Evolutionary conservation across 129 eudicot genomes (phyloP).

Genomic region (Deinandra increscens): DNA sequence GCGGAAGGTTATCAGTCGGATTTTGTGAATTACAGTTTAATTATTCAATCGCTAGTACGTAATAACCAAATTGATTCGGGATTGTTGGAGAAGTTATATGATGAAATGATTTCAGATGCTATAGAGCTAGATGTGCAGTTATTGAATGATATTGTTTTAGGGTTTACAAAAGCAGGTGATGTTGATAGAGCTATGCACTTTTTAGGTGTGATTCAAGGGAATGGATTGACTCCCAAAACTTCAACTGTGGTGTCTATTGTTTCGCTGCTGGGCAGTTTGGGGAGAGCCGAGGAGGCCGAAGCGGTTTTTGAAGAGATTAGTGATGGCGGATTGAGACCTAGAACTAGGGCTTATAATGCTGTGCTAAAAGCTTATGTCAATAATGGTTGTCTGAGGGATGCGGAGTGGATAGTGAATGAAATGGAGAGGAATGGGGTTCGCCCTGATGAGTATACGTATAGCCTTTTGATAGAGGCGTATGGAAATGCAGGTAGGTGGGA

Average conservation of each 20-base stretch:
- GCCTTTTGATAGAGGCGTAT: slow-evolving; percentile 84
- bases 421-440: slow-evolving; percentile 81
- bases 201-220: slow-evolving; percentile 71
- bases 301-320: slow-evolving; percentile 89
- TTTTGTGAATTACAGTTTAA: slow-evolving; percentile 65
- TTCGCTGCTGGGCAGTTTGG: slow-evolving; percentile 67
- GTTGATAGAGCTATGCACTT: slow-evolving; percentile 61
- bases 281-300: slow-evolving; percentile 88
- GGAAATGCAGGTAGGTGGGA: slow-evolving; percentile 95
- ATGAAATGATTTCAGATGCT: slow-evolving; percentile 58
- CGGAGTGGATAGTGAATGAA: slow-evolving; percentile 74
- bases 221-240: slow-evolving; percentile 72
- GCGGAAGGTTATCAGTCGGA: slow-evolving; percentile 78
- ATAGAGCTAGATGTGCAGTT: slow-evolving; percentile 74
- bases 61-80: slow-evolving; percentile 43
- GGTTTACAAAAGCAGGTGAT: slow-evolving; percentile 71
- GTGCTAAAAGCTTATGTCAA: slow-evolving; percentile 81
- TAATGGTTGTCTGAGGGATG: slow-evolving; percentile 65
- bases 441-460: slow-evolving; percentile 81
- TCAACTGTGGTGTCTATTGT: slow-evolving; percentile 62
- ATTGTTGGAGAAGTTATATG: slow-evolving; percentile 51
- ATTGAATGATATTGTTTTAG: slow-evolving; percentile 70
- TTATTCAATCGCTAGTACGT: slow-evolving; percentile 69
- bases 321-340: slow-evolving; percentile 78
- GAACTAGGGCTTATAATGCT: slow-evolving; percentile 92